Evolutionary conservation across 2,329 filamentous ascomycete species (phyloP).

Genomic region (Colletotrichum sp.): DNA sequence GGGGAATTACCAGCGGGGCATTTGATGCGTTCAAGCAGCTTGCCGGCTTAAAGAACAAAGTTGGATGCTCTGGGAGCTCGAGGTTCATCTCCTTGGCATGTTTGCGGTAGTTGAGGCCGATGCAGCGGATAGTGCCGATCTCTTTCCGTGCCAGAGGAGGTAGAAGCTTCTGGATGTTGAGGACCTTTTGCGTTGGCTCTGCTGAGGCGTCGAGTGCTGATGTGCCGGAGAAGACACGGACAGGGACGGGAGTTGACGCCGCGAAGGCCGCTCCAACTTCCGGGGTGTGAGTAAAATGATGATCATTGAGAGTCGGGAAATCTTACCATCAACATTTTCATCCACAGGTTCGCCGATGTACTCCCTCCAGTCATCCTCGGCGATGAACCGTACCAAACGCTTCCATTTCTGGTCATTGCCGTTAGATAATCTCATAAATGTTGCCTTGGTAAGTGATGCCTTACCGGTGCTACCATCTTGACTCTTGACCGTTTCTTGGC

Average conservation of each 20-base stretch:
- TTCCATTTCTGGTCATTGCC: slow-evolving; percentile 19
- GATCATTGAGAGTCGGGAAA: not conserved
- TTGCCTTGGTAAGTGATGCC: not conserved
- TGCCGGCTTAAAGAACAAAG: slow-evolving; percentile 48
- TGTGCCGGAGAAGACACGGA: slow-evolving; percentile 22
- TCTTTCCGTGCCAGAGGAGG: slow-evolving; percentile 50
- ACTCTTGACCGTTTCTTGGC: not conserved
- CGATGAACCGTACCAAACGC: slow-evolving; percentile 27
- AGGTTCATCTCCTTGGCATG: slow-evolving; percentile 35
- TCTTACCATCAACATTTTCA: slow-evolving; percentile 23
- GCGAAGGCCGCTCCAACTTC: slow-evolving; percentile 27
- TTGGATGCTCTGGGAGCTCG: slow-evolving; percentile 23
- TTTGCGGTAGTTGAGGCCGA: slow-evolving; percentile 49
- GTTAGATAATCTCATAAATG: not conserved
- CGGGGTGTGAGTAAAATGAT: not conserved
- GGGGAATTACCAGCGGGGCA: slow-evolving; percentile 45
- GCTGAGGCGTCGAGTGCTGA: slow-evolving; percentile 31
- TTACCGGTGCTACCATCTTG: slow-evolving; percentile 12
- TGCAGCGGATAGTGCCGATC: slow-evolving; percentile 59
- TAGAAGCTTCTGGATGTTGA: slow-evolving; percentile 19
- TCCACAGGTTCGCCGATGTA: slow-evolving; percentile 28
- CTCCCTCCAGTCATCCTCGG: slow-evolving; percentile 26
- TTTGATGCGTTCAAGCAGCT: slow-evolving; percentile 45
- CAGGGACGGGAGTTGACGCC: slow-evolving; percentile 12
- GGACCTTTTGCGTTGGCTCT: slow-evolving; percentile 32